Base-by-base conservation (phyloP, 2,329 filamentous ascomycete species). In the Aspergillus neoniger region DNA sequence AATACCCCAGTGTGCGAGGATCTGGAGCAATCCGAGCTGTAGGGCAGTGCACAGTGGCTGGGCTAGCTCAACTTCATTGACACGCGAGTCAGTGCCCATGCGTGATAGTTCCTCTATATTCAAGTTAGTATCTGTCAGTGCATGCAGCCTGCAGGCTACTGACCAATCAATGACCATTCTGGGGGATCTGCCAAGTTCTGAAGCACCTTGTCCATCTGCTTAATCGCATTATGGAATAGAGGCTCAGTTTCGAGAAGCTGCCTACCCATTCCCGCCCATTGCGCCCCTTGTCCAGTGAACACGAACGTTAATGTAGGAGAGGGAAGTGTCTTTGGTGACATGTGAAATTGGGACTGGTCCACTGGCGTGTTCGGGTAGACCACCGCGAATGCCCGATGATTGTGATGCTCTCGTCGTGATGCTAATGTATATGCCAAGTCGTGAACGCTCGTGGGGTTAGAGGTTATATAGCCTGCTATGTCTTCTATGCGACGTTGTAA, bases 241-340 rank as follows among this genome's bases (percentile, higher is more conserved):
- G 30, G 30, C 12, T 32, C 30, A 14, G 15, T 41, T n/a, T 44
- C 30, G 2, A 43, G 12, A 3, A 76, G 67, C 19, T 71, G 66
- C 23, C 63, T 60, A 0, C 74, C 75, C 75, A 77, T 77, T 2
- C 59, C 61, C 32, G 67, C 60, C 60, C 73, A 77, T 38, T 77
- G 74, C n/a, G 75, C 74, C 6, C 75, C 75, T 53, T 77, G 75
- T 0, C 75, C 75, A 3, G 75, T 76, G 55, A 77, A 77, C 19
- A 76, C 67, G 55, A 76, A 77, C 5, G 64, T 69, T 15, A 77
- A 47, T 8, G 5, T 6, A 23, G 1, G 67, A 66, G 25, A 64
- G 10, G 39, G 30, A 2, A 32, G 30, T 5, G 12, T 54, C 19
- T 38, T 17, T 2, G n/a, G n/a, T 15, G 9, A 10, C 5, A 17